phyloP scores from a whole-genome alignment of 2,329 filamentous ascomycete genomes.

The Fusarium longipes region DNA sequence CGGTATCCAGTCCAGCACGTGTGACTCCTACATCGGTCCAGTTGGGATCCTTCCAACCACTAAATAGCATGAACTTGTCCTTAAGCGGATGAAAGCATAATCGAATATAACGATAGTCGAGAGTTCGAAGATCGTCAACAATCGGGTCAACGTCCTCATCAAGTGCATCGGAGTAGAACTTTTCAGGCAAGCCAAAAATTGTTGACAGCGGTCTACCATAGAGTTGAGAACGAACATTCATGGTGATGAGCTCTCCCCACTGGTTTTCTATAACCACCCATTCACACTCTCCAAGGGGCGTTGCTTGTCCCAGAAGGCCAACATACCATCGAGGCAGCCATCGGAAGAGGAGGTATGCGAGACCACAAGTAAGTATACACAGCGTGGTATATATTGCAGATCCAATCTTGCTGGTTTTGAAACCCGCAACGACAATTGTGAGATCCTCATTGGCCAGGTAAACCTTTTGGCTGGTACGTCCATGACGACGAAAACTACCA shows the following conservation, averaged over 20 bases:
- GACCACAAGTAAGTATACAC: constrained; percentile 77
- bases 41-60: constrained; percentile 91
- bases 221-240: constrained; percentile 68
- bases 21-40: constrained; percentile 85
- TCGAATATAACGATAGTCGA: constrained; percentile 94
- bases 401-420: constrained; percentile 79
- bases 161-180: constrained; percentile 64
- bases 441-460: constrained; percentile 94
- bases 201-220: constrained; percentile 69
- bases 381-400: constrained; percentile 75
- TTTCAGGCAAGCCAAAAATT: constrained; percentile 75
- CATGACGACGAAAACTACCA: constrained; percentile 70
- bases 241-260: constrained; percentile 91
- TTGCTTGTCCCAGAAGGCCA: constrained; percentile 74
- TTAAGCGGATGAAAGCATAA: constrained; percentile 90
- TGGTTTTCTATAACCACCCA: constrained; percentile 99
- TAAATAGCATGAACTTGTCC: constrained; percentile 88
- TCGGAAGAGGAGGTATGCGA: constrained; percentile 85
- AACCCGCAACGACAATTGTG: constrained; percentile 92
- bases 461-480: constrained; percentile 85
- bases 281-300: constrained; percentile 77
- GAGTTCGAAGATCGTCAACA: constrained; percentile 76
- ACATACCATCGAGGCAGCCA: constrained; percentile 94
- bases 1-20: constrained; percentile 83
- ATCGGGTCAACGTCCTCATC: constrained; percentile 78